Percentiles rank a stretch among this genome's conserved stretches.
phyloP scores from a whole-genome alignment of 495 filamentous ascomycete genomes.

The Talaromyces thailandensis region DNA sequence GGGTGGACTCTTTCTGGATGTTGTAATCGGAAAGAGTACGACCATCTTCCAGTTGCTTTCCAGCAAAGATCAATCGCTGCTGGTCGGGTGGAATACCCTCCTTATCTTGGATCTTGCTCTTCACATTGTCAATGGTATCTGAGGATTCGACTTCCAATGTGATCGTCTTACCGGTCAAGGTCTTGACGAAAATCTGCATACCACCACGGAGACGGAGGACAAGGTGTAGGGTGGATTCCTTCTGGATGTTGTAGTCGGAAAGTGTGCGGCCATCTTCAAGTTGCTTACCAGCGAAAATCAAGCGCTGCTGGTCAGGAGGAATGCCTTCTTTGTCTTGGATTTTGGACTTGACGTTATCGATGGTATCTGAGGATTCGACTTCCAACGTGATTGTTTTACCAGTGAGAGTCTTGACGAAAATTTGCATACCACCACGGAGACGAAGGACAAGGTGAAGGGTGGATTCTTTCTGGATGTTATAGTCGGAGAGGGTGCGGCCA shows the following conservation, averaged over 20 bases:
- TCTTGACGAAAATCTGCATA: constrained; percentile 96
- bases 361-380: constrained; percentile 77
- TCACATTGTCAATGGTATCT: constrained; percentile 90
- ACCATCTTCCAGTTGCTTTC: constrained; percentile 85
- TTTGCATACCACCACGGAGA: constrained; percentile 69
- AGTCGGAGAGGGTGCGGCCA: constrained; percentile 61
- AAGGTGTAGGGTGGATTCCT: constrained; percentile 95
- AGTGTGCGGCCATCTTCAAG: constrained; percentile 94
- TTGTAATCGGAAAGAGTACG: constrained; percentile 83
- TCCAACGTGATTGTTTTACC: constrained; percentile 67
- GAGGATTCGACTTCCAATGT: constrained; percentile 83
- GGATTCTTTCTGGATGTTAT: constrained; percentile 68
- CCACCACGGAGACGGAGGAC: constrained; percentile 96
- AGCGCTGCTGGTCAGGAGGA: constrained; percentile 91
- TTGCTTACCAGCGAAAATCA: constrained; percentile 98
- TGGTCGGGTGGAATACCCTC: constrained; percentile 86
- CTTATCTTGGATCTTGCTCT: constrained; percentile 89
- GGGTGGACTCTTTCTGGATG: constrained; percentile 87
- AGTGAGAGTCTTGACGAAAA: constrained; percentile 64
- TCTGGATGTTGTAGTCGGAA: constrained; percentile 98
- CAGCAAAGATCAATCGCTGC: constrained; percentile 83
- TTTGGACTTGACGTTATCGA: constrained; percentile 97
- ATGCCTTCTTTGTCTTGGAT: constrained; percentile 98
- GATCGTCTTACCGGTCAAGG: constrained; percentile 86
- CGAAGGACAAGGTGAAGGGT: constrained; percentile 63